Conservation (phyloP, 768 basidiomycete species). For the Kwoniella europaea region DNA sequence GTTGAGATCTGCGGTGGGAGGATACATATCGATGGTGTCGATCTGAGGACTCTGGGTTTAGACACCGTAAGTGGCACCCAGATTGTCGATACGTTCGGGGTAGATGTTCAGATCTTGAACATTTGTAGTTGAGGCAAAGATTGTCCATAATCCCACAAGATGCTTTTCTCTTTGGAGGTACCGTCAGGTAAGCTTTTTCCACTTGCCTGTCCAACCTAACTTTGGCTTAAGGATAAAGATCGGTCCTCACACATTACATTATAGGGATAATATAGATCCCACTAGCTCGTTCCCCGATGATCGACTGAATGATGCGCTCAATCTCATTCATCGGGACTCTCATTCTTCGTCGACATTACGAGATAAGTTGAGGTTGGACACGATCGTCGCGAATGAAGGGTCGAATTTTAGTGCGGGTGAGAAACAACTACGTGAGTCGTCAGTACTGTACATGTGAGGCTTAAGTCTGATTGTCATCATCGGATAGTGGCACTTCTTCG, state of each 20-base stretch:
- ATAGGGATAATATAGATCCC: conserved; percentile 65
- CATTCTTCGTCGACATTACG: conserved; percentile 59
- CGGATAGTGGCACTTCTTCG: conserved; percentile 64
- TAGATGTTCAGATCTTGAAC: conserved; percentile 58
- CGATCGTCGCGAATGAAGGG: conserved; percentile 70
- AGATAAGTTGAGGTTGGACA: conserved; percentile 71
- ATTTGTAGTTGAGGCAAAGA: conserved; percentile 60
- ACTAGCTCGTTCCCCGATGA: conserved; percentile 65
- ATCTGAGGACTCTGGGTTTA: conserved; percentile 64
- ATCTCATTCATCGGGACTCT: conserved; percentile 63
- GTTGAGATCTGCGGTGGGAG: conserved; percentile 68
- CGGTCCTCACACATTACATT: neutral
- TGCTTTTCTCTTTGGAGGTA: conserved; percentile 62
- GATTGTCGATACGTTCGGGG: conserved; percentile 61
- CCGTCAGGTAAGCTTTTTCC: conserved; percentile 29
- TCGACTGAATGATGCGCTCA: conserved; percentile 68
- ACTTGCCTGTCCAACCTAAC: neutral
- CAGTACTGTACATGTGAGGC: no score
- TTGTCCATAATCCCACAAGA: conserved; percentile 75
- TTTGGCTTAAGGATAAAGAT: neutral
- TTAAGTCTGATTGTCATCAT: no score
- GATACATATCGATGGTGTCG: conserved; percentile 62
- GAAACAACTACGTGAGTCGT: conserved; percentile 63
- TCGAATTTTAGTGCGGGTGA: conserved; percentile 71
- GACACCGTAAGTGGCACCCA: conserved; percentile 56